Evolutionary conservation across 257 asterid species (phyloP), one percentile per base, ranked within the genome.

Genomic region (Solanum arcanum): DNA sequence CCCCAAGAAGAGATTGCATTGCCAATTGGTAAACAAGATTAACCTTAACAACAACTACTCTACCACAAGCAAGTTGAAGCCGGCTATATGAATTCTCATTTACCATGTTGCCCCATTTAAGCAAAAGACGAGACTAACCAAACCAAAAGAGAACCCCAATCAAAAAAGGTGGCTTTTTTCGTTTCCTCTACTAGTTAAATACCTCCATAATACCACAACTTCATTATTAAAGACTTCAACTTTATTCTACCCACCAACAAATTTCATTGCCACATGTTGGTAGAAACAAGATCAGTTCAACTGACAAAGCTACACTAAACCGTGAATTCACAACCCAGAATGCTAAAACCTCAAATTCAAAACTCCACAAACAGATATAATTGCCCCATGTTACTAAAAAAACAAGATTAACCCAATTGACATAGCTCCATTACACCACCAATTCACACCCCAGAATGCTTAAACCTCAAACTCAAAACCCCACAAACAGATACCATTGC

Each of bases 41-140:
- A 56, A 56, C 64, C 64, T 20, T 56, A 56, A 56, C 12, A 56
- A 52, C 60, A 0, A 56, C 64, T 56, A 56, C 64, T 56, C 64
- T 56, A 12, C 25, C 12, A 20, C 64, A 56, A 56, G 64, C 64
- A 56, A 56, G 64, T 56, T 3, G 3, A 20, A 56, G 12, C 25
- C 0, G 25, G 64, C 25, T 20, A 0, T 56, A 56, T 0, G 0
- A 56, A 56, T 20, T 56, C 64, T 20, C 9, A 56, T 20, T 0
- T 2, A 56, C 64, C 64, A 56, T 56, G 64, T 56, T 4, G 0
- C 25, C 9, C 64, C 64, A 56, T 20, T 20, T 56, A 56, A 56
- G 64, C 25, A 56, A 56, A 56, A 56, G 20, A 20, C 25, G 7
- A 56, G 64, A 56, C 64, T 20, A 0, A 56, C 3, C 64, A 3